Evolutionary conservation across 352 stramenopile species (phyloP), one percentile per base, ranked within the genome.

Genomic region (Pythium brachiatum): DNA sequence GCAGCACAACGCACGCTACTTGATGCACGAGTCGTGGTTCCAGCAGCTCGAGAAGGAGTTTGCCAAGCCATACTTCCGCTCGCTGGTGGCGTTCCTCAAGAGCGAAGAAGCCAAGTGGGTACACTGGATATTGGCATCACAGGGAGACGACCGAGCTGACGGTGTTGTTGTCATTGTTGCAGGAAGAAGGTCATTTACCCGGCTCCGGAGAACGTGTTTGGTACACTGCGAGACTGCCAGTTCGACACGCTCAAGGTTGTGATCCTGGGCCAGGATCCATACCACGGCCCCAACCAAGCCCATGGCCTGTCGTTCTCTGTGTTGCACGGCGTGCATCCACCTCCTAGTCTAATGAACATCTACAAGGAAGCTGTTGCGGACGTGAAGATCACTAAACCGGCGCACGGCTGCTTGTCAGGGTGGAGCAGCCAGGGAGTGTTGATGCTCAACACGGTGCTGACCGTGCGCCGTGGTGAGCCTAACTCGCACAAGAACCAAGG

Each of bases 371-470:
- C 93, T 13, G 77, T 88, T 38, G 72, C 52, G 4, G 91, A 98
- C 68, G 75, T 96, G 11, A 65, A 73, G 41, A 89, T 96, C 64
- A 43, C 58, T 18, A 76, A 72, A 16, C 96, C 95, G 12, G 71
- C 55, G 6, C 93, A 98, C 81, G 96, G 96, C 16, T 95, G 92
- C 63, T 81, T 99, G 29, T 82, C 94, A 31, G 79, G 70, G 21
- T 99, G 96, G 96, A 96, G 91, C 52, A 66, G 86, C 39, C 96
- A 99, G 70, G 96, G 98, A 34, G 97, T 99, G 38, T 74, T 99
- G 23, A 79, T 99, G 72, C 90, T 99, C 29, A 99, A 99, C 76
- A 96, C 94, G 3, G 88, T 98, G 53, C 81, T 99, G 29, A 99
- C 97, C 2, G 98, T 99, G 51, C 83, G 92, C 34, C 69, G 75